phyloP scores from a whole-genome alignment of 495 filamentous ascomycete species.

The Aspergillus bertholletiae region DNA sequence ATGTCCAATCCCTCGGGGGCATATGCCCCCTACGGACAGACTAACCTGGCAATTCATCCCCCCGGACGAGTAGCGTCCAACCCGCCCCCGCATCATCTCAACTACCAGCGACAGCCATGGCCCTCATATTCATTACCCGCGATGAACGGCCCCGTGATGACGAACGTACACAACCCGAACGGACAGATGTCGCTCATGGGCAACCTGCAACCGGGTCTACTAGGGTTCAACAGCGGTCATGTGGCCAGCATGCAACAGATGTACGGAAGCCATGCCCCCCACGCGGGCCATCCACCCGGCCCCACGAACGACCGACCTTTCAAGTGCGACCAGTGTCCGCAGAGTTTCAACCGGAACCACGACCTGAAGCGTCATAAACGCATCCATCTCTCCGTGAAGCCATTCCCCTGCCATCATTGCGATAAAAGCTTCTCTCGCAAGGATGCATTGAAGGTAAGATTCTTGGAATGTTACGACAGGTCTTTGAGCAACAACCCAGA shows the following conservation, averaged over 20 bases:
- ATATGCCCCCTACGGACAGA: conserved; percentile 54
- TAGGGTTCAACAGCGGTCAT: conserved; percentile 55
- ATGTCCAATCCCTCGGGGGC: conserved; percentile 62
- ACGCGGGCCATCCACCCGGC: conserved; percentile 31
- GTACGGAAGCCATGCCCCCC: conserved; percentile 47
- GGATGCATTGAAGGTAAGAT: conserved; percentile 88
- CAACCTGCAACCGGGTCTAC: conserved; percentile 50
- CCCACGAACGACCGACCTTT: conserved; percentile 79
- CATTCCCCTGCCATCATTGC: conserved; percentile 86
- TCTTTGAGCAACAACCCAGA: too few relatives aligned
- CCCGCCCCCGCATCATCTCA: conserved; percentile 47
- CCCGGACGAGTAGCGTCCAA: conserved; percentile 53
- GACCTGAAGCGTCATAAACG: conserved; percentile 94
- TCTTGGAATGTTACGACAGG: too few relatives aligned
- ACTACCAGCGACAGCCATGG: conserved; percentile 49
- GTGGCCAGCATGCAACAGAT: conserved; percentile 54
- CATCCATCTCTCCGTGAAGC: conserved; percentile 94
- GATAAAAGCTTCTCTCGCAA: conserved; percentile 97
- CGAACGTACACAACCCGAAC: conserved; percentile 71
- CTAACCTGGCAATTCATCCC: conserved; percentile 55
- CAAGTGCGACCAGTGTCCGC: conserved; percentile 88
- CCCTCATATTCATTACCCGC: conserved; percentile 54
- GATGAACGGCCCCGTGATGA: conserved; percentile 69
- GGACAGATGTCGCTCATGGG: conserved; percentile 67
- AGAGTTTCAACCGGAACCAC: conserved; percentile 95